Evolutionary conservation across 1,284 basidiomycete genomes (phyloP), one percentile per base, ranked within the genome.

Genomic region (Fomes fomentarius): DNA sequence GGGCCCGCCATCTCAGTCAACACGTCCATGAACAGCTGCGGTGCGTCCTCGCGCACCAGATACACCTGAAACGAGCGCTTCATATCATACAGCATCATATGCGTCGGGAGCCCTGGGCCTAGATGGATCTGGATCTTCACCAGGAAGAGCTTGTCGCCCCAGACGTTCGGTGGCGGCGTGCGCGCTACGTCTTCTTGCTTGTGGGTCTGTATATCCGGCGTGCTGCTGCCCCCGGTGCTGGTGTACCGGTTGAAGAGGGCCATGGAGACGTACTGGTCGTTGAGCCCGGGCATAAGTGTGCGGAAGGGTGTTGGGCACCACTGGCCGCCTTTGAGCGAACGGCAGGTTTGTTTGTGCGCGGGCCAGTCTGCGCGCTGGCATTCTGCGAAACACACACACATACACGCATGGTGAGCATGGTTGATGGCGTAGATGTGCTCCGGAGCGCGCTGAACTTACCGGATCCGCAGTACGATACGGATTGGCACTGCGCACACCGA

Each of bases 361-460:
- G 67, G 63, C 76, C 76, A 78, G 56, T 77, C 74, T 14, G 56
- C 57, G 25, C 45, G 63, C 54, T 77, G 76, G 48, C 76, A 77
- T 49, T 72, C 76, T 77, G 57, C 1, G 33, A 25, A 40, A 10
- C 17, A n/a, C 15, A n/a, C 14, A 24, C 39, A 21, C 19, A 40
- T 10, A 38, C n/a, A n/a, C n/a, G n/a, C n/a, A n/a, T n/a, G n/a
- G n/a, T n/a, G n/a, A n/a, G n/a, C n/a, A n/a, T n/a, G n/a, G n/a
- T n/a, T n/a, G n/a, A n/a, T n/a, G n/a, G n/a, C n/a, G n/a, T n/a
- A n/a, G n/a, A n/a, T n/a, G n/a, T 45, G 8, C 37, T 38, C 37
- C 4, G 37, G 3, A 38, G 11, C 2, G 14, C 24, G 14, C 26
- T 22, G 26, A 5, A 43, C 66, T 33, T 40, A 74, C 73, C 67